Evolutionary conservation across 2,329 filamentous ascomycete genomes (phyloP), one percentile per base, ranked within the genome.

Genomic region (Scortechinia acanthostroma): DNA sequence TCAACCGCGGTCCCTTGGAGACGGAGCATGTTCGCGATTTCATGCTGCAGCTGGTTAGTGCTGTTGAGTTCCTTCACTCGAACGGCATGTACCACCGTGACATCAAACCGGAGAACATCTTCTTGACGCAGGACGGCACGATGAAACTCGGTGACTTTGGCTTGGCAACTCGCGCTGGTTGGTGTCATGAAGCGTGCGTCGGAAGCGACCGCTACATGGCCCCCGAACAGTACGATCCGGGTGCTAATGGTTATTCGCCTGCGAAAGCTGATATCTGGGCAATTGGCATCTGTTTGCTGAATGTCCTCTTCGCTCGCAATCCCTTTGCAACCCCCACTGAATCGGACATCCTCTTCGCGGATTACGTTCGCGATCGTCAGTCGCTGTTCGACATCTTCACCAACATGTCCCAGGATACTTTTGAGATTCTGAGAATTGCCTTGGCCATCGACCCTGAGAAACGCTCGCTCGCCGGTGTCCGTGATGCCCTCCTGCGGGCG

Each of bases 71-170:
- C 65, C 89, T 95, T 67, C 93, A 98, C 64, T 76, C 78, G 51
- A 91, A 91, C 63, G 91, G 89, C 52, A 80, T 97, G 59, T 96
- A 90, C 63, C 93, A 98, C 61, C 88, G 93, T 49, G 93, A 98
- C 65, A 96, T 98, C 78, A 98, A 98, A 71, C 93, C 93, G 0
- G 93, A 98, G 75, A 98, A 98, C 73, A 95, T 98, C 64, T 97
- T 98, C 64, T 75, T 98, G 51, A 87, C 83, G 48, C 79, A 91
- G 49, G 79, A 85, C 53, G 91, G 91, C 45, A 77, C 84, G 30
- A 87, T 97, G 86, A 98, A 98, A 70, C 81, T 98, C 25, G 93
- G 93, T 57, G 93, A 98, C 65, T 95, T 97, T 61, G 93, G 93
- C 45, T 74, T 98, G 50, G 91, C 91, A 44, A 96, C 91, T 10